These are phyloP conservation scores for Nemania sp. DNA, from an alignment of 2,329 filamentous ascomycete species.

Conservation along the genomic window DNA sequence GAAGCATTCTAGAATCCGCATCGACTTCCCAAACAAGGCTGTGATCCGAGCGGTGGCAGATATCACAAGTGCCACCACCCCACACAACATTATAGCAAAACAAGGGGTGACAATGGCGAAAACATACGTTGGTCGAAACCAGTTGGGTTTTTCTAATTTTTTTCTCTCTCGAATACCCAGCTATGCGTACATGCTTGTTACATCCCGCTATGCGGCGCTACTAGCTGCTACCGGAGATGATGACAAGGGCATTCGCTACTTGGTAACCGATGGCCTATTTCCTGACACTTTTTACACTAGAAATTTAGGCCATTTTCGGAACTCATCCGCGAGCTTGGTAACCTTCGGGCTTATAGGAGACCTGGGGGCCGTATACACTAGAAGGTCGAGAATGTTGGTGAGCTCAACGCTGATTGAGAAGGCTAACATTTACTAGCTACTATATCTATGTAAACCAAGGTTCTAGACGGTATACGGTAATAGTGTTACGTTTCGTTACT, in stretches of 20 bases:
- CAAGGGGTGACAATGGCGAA: conserved; percentile 9
- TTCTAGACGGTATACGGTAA: not conserved
- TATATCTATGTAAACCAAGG: not conserved
- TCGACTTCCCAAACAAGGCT: conserved; percentile 31
- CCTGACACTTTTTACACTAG: not conserved
- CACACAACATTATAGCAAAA: conserved; percentile 10
- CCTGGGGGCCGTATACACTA: not conserved
- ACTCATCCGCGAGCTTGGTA: not conserved
- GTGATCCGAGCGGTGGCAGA: conserved; percentile 25
- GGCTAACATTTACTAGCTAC: not conserved
- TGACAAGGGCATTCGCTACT: conserved; percentile 6
- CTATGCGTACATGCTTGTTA: too few relatives aligned
- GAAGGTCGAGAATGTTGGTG: conserved; percentile 5
- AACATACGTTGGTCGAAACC: not conserved
- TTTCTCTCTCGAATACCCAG: too few relatives aligned
- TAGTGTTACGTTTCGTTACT: too few relatives aligned
- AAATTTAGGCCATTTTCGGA: not conserved
- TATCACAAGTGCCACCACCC: conserved; percentile 19
- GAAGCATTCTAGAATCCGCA: conserved; percentile 36
- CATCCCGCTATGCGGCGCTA: conserved; percentile 15
- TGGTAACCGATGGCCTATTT: conserved; percentile 4
- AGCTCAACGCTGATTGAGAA: not conserved
- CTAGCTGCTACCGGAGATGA: conserved; percentile 18
- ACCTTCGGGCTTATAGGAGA: conserved; percentile 1
- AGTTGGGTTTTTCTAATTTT: not conserved